Conservation (phyloP, 495 filamentous ascomycete species). For the Hypoxylon cercidicola region DNA sequence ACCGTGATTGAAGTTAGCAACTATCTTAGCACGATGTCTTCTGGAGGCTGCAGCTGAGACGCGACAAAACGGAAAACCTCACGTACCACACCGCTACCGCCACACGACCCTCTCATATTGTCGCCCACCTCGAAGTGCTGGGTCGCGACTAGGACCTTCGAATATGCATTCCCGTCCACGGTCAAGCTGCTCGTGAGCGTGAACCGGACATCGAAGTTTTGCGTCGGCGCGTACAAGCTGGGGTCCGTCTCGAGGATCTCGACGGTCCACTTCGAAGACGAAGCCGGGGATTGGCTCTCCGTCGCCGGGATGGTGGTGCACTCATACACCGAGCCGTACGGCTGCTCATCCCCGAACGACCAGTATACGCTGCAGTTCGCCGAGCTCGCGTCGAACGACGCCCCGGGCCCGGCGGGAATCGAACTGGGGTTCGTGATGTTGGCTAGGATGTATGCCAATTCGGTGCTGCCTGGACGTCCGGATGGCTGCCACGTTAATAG, state of each 20-base stretch:
- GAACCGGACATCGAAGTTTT: conserved; percentile 26
- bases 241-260: conserved; percentile 19
- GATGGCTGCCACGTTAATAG: conserved; percentile 24
- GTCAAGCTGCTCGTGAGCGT: conserved; percentile 24
- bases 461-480: conserved; percentile 18
- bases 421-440: conserved; percentile 27
- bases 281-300: background rate
- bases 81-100: conserved; percentile 32
- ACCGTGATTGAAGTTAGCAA: conserved; percentile 5
- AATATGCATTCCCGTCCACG: conserved; percentile 7
- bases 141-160: conserved; percentile 19
- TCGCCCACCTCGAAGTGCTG: conserved; percentile 30
- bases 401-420: conserved; percentile 14
- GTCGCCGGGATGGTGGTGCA: conserved; percentile 5
- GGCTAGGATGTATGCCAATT: background rate
- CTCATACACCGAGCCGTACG: conserved; percentile 9
- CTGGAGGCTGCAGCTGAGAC: too few relatives aligned
- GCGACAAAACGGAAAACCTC: too few relatives aligned
- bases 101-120: conserved; percentile 28
- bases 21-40: background rate
- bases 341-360: background rate
- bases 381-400: conserved; percentile 10
- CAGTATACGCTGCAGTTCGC: conserved; percentile 28
- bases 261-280: conserved; percentile 25
- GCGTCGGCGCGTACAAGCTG: conserved; percentile 9